Evolutionary conservation across 345 rosid species (phyloP).

Genomic region (Hibiscus mutabilis): DNA sequence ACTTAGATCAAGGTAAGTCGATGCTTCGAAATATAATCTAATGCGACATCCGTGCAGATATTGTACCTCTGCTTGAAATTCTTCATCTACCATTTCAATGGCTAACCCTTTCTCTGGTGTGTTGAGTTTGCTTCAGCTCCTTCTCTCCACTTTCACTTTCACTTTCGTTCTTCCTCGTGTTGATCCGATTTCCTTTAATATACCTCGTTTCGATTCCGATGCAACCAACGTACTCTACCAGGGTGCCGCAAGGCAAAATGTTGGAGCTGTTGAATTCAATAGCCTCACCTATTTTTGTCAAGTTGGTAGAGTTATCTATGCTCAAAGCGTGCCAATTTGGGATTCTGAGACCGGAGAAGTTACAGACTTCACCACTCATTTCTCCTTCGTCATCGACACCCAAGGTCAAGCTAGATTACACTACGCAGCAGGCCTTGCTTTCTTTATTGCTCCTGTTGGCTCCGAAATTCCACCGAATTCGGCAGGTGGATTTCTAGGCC

Average conservation of each 20-base stretch:
- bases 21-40: neutral
- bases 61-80: neutral
- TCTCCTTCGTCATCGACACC: slow-evolving; percentile 2
- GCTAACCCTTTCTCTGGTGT: neutral
- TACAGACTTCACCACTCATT: no score
- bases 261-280: slow-evolving; percentile 27
- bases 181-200: slow-evolving; percentile 20
- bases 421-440: slow-evolving; percentile 25
- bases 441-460: slow-evolving; percentile 25
- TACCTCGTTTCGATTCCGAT: slow-evolving; percentile 14
- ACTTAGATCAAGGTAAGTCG: neutral
- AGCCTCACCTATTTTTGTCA: slow-evolving; percentile 9
- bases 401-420: neutral
- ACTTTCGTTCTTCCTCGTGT: neutral
- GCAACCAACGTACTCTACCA: slow-evolving; percentile 15
- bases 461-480: slow-evolving; percentile 18
- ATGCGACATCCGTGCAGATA: neutral
- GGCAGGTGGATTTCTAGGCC: slow-evolving; percentile 17
- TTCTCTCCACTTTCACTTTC: neutral
- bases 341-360: slow-evolving; percentile 16
- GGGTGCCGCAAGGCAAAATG: slow-evolving; percentile 26
- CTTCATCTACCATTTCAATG: neutral
- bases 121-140: neutral
- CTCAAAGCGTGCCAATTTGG: slow-evolving; percentile 22
- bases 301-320: slow-evolving; percentile 28